A percentile compares a stretch with the other conserved stretches of the same genome.
These are phyloP conservation scores for Phytophthora constricta DNA, from an alignment of 352 stramenopile genomes.

Conservation along the genomic window DNA sequence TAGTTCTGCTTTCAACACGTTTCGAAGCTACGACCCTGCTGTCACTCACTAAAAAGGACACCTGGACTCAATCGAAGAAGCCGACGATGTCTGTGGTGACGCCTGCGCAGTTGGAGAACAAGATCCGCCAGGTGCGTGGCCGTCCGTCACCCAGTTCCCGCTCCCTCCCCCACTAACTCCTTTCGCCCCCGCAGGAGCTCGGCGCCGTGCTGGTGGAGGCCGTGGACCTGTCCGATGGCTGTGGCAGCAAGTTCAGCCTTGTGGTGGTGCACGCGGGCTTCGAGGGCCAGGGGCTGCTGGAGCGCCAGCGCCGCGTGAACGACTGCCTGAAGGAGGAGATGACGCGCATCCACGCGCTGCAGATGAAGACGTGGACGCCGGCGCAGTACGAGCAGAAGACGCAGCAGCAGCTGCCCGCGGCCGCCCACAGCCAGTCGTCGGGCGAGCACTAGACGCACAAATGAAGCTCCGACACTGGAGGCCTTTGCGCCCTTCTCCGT, in stretches of 20 bases:
- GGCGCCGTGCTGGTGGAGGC: constrained; percentile 74
- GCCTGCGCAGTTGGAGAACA: constrained; percentile 56
- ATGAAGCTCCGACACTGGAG: not conserved
- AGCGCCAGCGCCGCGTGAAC: constrained; percentile 82
- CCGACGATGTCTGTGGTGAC: constrained; percentile 55
- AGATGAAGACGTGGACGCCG: constrained; percentile 89
- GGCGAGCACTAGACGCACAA: constrained; percentile 53
- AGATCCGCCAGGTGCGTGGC: constrained; percentile 52
- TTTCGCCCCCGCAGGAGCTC: constrained; percentile 45
- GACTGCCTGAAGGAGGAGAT: constrained; percentile 86
- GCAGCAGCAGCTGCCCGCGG: constrained; percentile 53
- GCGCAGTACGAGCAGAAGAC: constrained; percentile 87
- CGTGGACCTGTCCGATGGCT: constrained; percentile 82
- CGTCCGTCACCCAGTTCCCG: not conserved
- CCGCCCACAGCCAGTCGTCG: constrained; percentile 46
- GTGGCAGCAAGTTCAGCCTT: constrained; percentile 84
- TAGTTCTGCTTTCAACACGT: no score
- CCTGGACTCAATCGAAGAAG: no score
- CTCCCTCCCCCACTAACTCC: not conserved
- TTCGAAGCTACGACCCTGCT: no score
- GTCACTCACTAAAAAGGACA: no score
- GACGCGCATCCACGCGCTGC: constrained; percentile 83
- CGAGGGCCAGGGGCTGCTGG: constrained; percentile 78
- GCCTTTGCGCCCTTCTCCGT: not conserved
- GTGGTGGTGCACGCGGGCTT: constrained; percentile 85